Percentiles rank a stretch among this genome's conserved stretches.
phyloP scores from a whole-genome alignment of 176 grass and related monocot genomes.

The Ampelocalamus luodianensis region DNA sequence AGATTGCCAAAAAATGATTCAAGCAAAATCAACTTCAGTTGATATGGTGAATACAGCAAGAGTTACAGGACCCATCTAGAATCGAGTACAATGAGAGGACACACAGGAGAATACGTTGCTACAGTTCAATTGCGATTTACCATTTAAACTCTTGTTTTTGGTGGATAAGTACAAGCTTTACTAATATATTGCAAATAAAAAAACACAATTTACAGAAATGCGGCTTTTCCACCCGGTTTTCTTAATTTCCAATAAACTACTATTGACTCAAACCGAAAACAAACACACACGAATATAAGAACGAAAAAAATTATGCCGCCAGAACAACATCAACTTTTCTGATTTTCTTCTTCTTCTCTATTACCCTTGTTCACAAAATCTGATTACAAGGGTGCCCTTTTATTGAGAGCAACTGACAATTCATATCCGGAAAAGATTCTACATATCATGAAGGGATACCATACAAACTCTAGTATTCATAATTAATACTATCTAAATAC shows the following conservation, averaged over 20 bases:
- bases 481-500: too few species aligned
- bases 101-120: neutral
- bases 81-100: neutral
- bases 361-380: too few species aligned
- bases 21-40: conserved; percentile 8
- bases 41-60: conserved; percentile 4
- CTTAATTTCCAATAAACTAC: neutral
- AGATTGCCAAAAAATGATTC: neutral
- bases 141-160: conserved; percentile 9
- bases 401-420: too few species aligned
- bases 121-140: neutral
- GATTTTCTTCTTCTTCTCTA: too few species aligned
- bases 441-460: too few species aligned
- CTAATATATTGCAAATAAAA: neutral
- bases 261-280: too few species aligned
- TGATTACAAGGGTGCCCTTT: too few species aligned
- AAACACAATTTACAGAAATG: neutral
- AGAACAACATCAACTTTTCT: too few species aligned
- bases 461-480: too few species aligned
- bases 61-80: neutral
- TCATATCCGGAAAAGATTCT: too few species aligned
- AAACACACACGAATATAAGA: too few species aligned
- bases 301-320: too few species aligned
- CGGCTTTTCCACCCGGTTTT: neutral
- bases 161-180: neutral